Base-by-base conservation (phyloP, 1,139 yeast species). In the Arxiozyma bovina region DNA sequence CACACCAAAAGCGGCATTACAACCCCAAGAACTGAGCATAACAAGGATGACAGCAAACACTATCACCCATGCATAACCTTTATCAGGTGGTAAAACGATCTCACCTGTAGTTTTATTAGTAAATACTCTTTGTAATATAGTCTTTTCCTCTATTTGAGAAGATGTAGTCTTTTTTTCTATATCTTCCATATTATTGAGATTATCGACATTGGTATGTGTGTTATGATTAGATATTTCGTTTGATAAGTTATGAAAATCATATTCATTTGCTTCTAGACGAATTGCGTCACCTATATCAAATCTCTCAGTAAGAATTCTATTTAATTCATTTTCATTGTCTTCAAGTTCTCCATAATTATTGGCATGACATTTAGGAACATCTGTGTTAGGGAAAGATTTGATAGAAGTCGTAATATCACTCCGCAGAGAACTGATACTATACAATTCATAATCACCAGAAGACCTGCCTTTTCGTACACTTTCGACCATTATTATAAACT, bases 21-120 rank as follows among this genome's bases (percentile, higher is more conserved):
- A 72, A 22, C 93, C 93, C 91, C 91, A 85, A 1, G 87, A 78
- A 38, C 79, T 69, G 57, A 80, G 74, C 52, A 76, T 75, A 48
- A 81, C 73, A n/a, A 76, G 63, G 68, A 79, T 71, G 1, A 78
- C 77, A 59, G 84, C 77, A 1, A 77, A 51, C 0, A 82, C 81
- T 55, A 82, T 75, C 12, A 81, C 77, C 87, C 89, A 84, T 1
- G 85, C 87, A 58, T 76, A 77, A 1, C 85, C 85, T 20, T 80
- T 78, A 67, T 84, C 89, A 3, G 82, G 79, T 4, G 82, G 83
- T 38, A 34, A 34, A 34, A 1, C 81, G 53, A 0, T 70, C 65
- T 1, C 78, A 65, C 0, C 91, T 94, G 73, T 70, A 38, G 61
- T 63, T 61, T 71, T 72, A 51, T 73, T 64, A 0, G 77, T 77